Evolutionary conservation across 176 grass and related monocot genomes (phyloP), one percentile per base, ranked within the genome.

Genomic region (Paspalum vaginatum): DNA sequence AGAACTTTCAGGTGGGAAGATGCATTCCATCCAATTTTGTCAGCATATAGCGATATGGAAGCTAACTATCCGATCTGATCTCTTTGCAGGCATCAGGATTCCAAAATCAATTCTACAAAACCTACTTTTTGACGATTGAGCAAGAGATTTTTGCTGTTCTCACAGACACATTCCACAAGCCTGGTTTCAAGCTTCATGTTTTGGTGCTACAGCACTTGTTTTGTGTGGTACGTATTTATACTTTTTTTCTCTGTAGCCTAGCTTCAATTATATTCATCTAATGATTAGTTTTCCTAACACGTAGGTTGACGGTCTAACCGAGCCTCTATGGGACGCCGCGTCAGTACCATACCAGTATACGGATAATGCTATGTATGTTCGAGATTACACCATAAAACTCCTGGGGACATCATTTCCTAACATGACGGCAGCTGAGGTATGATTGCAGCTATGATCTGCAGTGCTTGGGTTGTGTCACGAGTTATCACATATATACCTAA

Each of bases 141-240:
- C 97, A 99, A 91, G 97, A 99, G 83, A 93, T 93, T 38, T 99
- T 99, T 91, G 97, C 97, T 32, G 97, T 99, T 32, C 80, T 99
- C 46, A 99, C 97, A 5, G 97, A 99, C 65, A 93, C 97, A 57
- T 99, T 99, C 75, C 97, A 99, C 91, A 99, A 99, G 24, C 97
- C 97, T 20, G 97, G 97, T 17, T 99, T 99, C 73, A 99, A 99
- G 85, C 84, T 99, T 81, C 97, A 99, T 90, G 97, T 99, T 59
- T 85, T 91, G 78, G 97, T 99, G 56, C 88, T 99, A n/a, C 97
- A 99, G 70, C 93, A 93, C 78, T 88, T 99, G 60, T 96, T 99
- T 84, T 96, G 93, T 61, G 82, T 93, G 88, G 97, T 99, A 93
- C 62, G 75, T 46, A 68, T 26, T 27, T 74, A 56, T 85, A 26